Percentiles rank a stretch among this genome's conserved stretches.
Conservation (phyloP, 2,329 filamentous ascomycete species). For the Diaporthe ampelina region DNA sequence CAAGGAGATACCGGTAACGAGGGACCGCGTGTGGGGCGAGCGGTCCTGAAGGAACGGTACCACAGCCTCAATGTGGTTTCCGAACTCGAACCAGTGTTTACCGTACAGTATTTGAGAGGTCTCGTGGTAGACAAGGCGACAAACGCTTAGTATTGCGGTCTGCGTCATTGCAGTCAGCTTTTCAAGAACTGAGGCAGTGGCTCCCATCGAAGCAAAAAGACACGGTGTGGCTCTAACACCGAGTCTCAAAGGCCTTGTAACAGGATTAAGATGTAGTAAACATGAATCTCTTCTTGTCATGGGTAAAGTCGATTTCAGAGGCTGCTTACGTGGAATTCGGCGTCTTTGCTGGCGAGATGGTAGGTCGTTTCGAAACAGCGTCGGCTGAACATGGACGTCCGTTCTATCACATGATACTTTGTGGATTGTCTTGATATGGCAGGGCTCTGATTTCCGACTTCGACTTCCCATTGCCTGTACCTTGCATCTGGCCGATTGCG, state of each 20-base stretch:
- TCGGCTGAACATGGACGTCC: constrained; percentile 52
- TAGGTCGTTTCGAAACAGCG: constrained; percentile 69
- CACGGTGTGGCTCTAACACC: neutral
- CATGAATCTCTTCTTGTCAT: neutral
- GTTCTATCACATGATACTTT: constrained; percentile 58
- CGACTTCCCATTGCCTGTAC: neutral
- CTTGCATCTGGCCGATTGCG: constrained; percentile 52
- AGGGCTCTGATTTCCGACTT: neutral
- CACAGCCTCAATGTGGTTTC: constrained; percentile 70
- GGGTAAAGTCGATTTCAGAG: neutral
- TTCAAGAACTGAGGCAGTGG: neutral
- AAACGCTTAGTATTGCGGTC: constrained; percentile 60
- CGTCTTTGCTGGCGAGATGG: constrained; percentile 57
- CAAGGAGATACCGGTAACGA: constrained; percentile 65
- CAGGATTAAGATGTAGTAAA: neutral
- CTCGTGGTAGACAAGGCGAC: constrained; percentile 66
- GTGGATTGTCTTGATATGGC: constrained; percentile 1
- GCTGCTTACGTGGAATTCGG: constrained; percentile 51
- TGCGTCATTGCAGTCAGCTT: neutral
- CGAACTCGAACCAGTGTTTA: constrained; percentile 71
- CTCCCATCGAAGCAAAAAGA: neutral
- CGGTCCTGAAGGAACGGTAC: constrained; percentile 70
- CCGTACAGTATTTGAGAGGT: constrained; percentile 69
- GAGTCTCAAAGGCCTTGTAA: no score
- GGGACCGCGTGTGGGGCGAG: constrained; percentile 60